These are phyloP conservation scores for Powellomyces hirtus DNA, from an alignment of 192 early-diverging fungal species.

Conservation along the genomic window DNA sequence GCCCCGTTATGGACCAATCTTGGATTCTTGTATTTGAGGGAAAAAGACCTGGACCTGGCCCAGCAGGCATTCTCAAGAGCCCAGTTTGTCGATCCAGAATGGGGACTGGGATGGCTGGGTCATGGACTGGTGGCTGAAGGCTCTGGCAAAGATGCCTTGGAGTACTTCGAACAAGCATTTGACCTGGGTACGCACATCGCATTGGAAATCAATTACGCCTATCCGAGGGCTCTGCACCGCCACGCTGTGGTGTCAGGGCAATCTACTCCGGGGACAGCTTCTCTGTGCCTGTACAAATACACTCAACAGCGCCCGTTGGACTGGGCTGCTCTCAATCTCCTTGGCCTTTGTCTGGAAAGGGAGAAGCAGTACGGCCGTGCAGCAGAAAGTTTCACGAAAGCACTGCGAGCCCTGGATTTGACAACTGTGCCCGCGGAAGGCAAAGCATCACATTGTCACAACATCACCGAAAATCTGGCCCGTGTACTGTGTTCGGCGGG, in stretches of 20 bases:
- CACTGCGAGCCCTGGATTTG: conserved; percentile 38
- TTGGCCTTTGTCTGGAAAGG: conserved; percentile 75
- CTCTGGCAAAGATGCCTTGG: conserved; percentile 56
- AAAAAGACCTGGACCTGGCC: conserved; percentile 73
- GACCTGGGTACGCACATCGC: conserved; percentile 63
- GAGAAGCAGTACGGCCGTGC: conserved; percentile 67
- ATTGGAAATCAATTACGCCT: conserved; percentile 37
- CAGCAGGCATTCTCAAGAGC: conserved; percentile 69
- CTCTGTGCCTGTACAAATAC: conserved; percentile 62
- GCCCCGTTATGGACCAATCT: conserved; percentile 77
- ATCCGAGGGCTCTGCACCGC: background rate
- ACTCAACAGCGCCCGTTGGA: conserved; percentile 59
- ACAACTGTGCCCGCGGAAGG: background rate
- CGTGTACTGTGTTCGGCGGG: conserved; percentile 65
- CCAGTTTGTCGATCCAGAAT: conserved; percentile 77
- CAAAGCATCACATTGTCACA: conserved; percentile 12
- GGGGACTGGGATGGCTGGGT: conserved; percentile 77
- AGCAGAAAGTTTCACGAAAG: conserved; percentile 58
- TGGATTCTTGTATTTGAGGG: conserved; percentile 73
- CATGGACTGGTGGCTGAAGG: conserved; percentile 74
- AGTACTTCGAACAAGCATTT: conserved; percentile 77
- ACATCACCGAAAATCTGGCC: conserved; percentile 63
- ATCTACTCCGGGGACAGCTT: background rate
- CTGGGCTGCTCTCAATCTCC: conserved; percentile 60
- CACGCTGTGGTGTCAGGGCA: background rate